Conservation (phyloP, 805 yeast species). For the Ogataea trehaloabstinens region DNA sequence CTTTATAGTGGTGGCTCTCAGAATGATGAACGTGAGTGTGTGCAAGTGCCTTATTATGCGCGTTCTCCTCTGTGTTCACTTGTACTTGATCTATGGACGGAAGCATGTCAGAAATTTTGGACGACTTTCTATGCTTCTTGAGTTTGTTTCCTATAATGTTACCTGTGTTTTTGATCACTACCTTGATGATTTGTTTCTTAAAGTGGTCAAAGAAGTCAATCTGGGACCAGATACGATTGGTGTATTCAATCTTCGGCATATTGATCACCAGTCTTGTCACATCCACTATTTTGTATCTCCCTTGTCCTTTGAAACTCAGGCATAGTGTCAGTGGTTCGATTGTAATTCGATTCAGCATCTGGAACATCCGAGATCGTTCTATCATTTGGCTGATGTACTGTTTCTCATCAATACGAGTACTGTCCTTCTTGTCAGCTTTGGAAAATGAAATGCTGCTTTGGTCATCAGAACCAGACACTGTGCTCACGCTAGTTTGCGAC, state of each 20-base stretch:
- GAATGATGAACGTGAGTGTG: slow-evolving; percentile 16
- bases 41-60: slow-evolving; percentile 1
- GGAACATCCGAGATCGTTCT: slow-evolving; percentile 41
- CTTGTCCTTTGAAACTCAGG: slow-evolving; percentile 78
- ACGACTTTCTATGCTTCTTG: slow-evolving; percentile 19
- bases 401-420: slow-evolving; percentile 10
- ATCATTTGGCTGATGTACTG: slow-evolving; percentile 42
- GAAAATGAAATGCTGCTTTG: slow-evolving; percentile 7
- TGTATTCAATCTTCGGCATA: slow-evolving; percentile 60
- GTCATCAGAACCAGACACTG: slow-evolving; percentile 1
- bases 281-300: slow-evolving; percentile 65
- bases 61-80: slow-evolving; percentile 9
- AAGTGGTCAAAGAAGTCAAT: slow-evolving; percentile 64
- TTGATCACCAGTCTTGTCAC: slow-evolving; percentile 68
- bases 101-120: neutral
- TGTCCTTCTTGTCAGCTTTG: slow-evolving; percentile 2
- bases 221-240: slow-evolving; percentile 67
- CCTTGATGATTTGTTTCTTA: slow-evolving; percentile 56
- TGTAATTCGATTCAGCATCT: slow-evolving; percentile 35
- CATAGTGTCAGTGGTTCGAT: slow-evolving; percentile 37
- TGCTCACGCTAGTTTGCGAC: slow-evolving; percentile 1
- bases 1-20: slow-evolving; percentile 4
- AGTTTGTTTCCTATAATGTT: slow-evolving; percentile 77
- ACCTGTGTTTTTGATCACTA: slow-evolving; percentile 66
- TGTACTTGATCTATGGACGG: slow-evolving; percentile 7